Conservation (phyloP, 2,329 filamentous ascomycete genomes). For the Lasiodiplodia citricola region DNA sequence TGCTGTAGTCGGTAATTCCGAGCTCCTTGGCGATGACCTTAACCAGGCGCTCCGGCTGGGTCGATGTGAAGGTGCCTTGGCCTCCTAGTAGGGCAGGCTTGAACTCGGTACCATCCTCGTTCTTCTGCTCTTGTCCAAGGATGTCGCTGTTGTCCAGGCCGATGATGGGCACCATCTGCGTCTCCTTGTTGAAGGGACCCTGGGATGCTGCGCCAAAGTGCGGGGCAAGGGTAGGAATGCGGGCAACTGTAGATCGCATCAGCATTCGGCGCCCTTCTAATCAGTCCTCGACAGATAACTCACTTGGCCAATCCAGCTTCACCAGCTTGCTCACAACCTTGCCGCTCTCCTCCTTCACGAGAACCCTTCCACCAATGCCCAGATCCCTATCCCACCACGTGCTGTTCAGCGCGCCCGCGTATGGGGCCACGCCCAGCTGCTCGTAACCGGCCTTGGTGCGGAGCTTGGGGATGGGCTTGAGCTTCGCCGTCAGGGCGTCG, state of each 20-base stretch:
- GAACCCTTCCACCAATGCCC: conserved; percentile 84
- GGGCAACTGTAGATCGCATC: conserved; percentile 64
- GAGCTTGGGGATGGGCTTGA: conserved; percentile 90
- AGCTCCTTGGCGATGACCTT: conserved; percentile 80
- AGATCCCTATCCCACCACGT: conserved; percentile 99
- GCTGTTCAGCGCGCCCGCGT: conserved; percentile 82
- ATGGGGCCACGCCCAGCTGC: conserved; percentile 90
- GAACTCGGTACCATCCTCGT: conserved; percentile 40
- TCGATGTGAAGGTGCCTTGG: conserved; percentile 74
- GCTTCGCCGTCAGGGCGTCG: conserved; percentile 84
- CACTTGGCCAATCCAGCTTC: conserved; percentile 87
- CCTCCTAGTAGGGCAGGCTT: conserved; percentile 60
- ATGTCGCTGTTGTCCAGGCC: conserved; percentile 78
- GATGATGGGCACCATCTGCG: conserved; percentile 91
- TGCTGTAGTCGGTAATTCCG: conserved; percentile 71
- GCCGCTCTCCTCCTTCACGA: conserved; percentile 75
- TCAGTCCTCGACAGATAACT: conserved; percentile 29
- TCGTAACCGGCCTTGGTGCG: conserved; percentile 84
- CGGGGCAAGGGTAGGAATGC: conserved; percentile 87
- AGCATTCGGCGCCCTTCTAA: conserved; percentile 28
- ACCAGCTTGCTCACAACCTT: conserved; percentile 84
- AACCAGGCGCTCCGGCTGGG: conserved; percentile 85
- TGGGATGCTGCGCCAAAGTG: conserved; percentile 80
- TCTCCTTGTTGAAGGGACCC: conserved; percentile 81
- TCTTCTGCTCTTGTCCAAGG: conserved; percentile 30